Evolutionary conservation across 1,284 basidiomycete genomes (phyloP).

Genomic region (Meira nashicola): DNA sequence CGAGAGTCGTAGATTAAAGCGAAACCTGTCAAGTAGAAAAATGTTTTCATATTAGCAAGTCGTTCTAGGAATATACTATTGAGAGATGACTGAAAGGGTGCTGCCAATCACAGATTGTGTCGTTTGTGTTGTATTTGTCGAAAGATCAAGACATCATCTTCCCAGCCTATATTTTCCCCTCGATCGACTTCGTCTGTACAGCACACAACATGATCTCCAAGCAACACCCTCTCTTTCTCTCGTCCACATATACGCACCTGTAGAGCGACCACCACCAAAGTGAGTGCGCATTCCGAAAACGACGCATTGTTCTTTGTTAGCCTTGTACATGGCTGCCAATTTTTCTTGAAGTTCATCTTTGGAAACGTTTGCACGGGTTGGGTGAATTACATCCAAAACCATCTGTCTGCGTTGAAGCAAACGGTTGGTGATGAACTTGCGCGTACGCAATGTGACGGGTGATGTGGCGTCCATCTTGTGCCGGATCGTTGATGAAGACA

Average conservation of each 20-base stretch:
- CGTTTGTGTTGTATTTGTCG: too few relatives aligned
- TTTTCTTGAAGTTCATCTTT: constrained; percentile 89
- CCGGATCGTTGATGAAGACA: too few relatives aligned
- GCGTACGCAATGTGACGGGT: constrained; percentile 92
- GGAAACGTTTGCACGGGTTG: constrained; percentile 88
- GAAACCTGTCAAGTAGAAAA: constrained; percentile 57
- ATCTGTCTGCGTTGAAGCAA: constrained; percentile 75
- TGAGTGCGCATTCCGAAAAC: constrained; percentile 70
- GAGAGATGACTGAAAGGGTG: too few relatives aligned
- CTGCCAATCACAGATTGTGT: too few relatives aligned
- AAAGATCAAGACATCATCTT: too few relatives aligned
- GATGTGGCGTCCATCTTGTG: constrained; percentile 53
- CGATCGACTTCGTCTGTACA: not conserved
- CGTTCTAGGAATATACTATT: too few relatives aligned
- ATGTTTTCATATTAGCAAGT: not conserved
- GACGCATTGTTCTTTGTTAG: constrained; percentile 62
- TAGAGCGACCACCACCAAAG: constrained; percentile 97
- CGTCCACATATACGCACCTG: constrained; percentile 55
- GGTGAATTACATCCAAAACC: constrained; percentile 91
- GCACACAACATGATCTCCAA: not conserved
- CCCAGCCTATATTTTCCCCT: too few relatives aligned
- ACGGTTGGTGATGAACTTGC: constrained; percentile 99
- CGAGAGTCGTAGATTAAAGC: constrained; percentile 97
- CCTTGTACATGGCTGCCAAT: constrained; percentile 69
- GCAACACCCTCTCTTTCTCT: constrained; percentile 44